A percentile compares a stretch with the other conserved stretches of the same genome.
Conservation (phyloP, 176 grass and related monocot genomes). For the Cenchrus americanus region DNA sequence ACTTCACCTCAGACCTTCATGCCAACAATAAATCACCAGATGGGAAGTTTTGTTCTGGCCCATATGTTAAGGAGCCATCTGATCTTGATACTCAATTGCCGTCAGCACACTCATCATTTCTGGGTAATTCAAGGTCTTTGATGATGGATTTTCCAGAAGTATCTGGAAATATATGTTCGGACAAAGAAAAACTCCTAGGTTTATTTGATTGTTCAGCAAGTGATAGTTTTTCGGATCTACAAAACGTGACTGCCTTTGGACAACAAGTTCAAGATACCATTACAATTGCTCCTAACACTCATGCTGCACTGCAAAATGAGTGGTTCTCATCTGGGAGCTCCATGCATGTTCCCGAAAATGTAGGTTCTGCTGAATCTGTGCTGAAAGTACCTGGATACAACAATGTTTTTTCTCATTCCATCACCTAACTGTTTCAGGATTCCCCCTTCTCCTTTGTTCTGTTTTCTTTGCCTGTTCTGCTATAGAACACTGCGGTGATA, state of each 20-base stretch:
- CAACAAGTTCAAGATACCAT: slow-evolving; percentile 43
- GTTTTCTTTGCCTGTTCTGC: slow-evolving; percentile 23
- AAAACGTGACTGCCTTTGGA: slow-evolving; percentile 23
- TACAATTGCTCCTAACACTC: slow-evolving; percentile 5
- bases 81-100: slow-evolving; percentile 33
- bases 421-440: slow-evolving; percentile 4
- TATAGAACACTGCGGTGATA: slow-evolving; percentile 4
- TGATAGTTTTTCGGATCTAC: slow-evolving; percentile 30
- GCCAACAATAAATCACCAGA: slow-evolving; percentile 20
- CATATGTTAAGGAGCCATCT: slow-evolving; percentile 32
- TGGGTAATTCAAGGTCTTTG: slow-evolving; percentile 29
- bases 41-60: slow-evolving; percentile 27
- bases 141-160: slow-evolving; percentile 28
- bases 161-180: slow-evolving; percentile 46
- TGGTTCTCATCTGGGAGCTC: slow-evolving; percentile 42
- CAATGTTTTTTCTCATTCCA: not conserved
- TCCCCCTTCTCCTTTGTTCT: not conserved
- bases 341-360: slow-evolving; percentile 4
- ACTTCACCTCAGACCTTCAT: slow-evolving; percentile 46
- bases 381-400: slow-evolving; percentile 47
- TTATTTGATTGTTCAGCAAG: slow-evolving; percentile 39
- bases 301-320: slow-evolving; percentile 32
- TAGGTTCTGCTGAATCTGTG: slow-evolving; percentile 40
- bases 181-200: slow-evolving; percentile 41
- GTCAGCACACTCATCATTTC: slow-evolving; percentile 32